Base-by-base conservation (phyloP, 2,329 filamentous ascomycete species). In the Neophaeococcomyces mojaviensis region DNA sequence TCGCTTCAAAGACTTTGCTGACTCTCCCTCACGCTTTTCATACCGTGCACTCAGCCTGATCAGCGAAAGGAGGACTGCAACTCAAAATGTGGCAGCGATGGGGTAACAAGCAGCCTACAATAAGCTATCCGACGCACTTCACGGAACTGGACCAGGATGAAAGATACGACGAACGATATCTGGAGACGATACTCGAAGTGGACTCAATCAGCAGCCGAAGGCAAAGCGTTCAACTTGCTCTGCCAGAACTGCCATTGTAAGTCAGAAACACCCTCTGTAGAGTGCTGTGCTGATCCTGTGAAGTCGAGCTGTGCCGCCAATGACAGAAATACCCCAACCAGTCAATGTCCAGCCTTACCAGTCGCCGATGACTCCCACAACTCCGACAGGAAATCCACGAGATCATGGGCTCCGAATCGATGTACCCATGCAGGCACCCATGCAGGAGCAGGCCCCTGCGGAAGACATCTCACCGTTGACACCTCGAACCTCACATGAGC, bases 301-400 rank as follows among this genome's bases (percentile, higher is more conserved):
- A 39, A 53, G 54, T 49, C 56, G 52, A 32, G 49, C 52, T 39
- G 52, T 55, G 8, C 54, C 52, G 46, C 48, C 52, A 22, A 49
- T 47, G 51, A 47, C 28, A 35, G 49, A 51, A 16, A 16, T 40
- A 45, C 10, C 43, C 39, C 33, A 52, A 44, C 31, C 52, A 44
- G 24, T 81, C 26, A 83, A 82, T 13, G 55, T 80, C 38, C 83
- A 84, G 60, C 79, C 79, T 37, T 72, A 77, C 59, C 72, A 51
- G 26, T 18, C 54, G 57, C 37, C 49, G 32, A 55, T 9, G 44
- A 42, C 33, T 37, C 6, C 49, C 34, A 55, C 12, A 44, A 42
- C 33, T 37, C 6, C 34, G 31, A 44, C 40, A 18, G 36, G 47
- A 33, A 42, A 24, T 46, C 22, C 49, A 35, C 16, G 49, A 33